Evolutionary conservation across 257 asterid species (phyloP).

Genomic region (Nicotiana noctiflora): DNA sequence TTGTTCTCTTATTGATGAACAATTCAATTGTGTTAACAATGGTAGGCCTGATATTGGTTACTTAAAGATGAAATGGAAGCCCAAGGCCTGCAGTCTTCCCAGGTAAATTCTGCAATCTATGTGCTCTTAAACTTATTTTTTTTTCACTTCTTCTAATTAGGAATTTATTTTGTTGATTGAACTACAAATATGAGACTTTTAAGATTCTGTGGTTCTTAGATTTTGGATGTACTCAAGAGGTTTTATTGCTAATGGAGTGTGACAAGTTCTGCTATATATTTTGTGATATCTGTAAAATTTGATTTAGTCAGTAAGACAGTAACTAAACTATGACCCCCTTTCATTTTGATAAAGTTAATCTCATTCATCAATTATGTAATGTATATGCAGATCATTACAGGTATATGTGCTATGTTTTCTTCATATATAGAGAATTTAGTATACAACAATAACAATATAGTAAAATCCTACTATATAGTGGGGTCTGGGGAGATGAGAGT

Average conservation of each 20-base stretch:
- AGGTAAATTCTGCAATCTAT: slow-evolving; percentile 35
- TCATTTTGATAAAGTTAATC: not conserved
- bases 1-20: slow-evolving; percentile 89
- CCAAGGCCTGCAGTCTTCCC: slow-evolving; percentile 73
- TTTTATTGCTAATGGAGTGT: not conserved
- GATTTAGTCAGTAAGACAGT: not conserved
- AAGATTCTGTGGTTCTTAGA: not conserved
- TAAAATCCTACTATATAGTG: no score
- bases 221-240: not conserved
- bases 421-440: not conserved
- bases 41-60: slow-evolving; percentile 74
- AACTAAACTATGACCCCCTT: not conserved
- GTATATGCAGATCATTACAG: not conserved
- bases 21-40: slow-evolving; percentile 69
- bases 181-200: not conserved
- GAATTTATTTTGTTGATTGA: not conserved
- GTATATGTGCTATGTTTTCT: not conserved
- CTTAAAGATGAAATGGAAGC: slow-evolving; percentile 70
- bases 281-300: not conserved
- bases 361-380: not conserved
- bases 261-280: not conserved
- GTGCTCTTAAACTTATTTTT: not conserved
- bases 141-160: not conserved
- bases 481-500: no score
- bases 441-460: no score